Percentiles rank a stretch among this genome's conserved stretches.
Conservation (phyloP, 768 basidiomycete genomes). For the Aureoboletus auriporus region DNA sequence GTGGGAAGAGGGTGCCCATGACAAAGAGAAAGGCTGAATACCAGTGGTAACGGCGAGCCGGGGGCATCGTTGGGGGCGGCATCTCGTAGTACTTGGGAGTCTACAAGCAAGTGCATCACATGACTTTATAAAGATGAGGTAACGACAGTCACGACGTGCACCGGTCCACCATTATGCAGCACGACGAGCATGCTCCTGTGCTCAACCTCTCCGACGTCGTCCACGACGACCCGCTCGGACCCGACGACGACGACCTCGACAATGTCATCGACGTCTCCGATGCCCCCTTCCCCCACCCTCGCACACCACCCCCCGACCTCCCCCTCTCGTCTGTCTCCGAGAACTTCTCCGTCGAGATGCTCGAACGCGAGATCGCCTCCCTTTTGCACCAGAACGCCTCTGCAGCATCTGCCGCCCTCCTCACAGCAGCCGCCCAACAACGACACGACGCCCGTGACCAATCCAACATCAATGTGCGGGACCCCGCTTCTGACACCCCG, state of each 20-base stretch:
- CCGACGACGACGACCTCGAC: slow-evolving; percentile 41
- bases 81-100: no score
- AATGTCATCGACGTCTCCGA: slow-evolving; percentile 29
- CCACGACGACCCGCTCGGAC: slow-evolving; percentile 70
- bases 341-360: slow-evolving; percentile 63
- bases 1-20: slow-evolving; percentile 86
- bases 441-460: slow-evolving; percentile 40
- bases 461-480: slow-evolving; percentile 15
- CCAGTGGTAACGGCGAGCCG: slow-evolving; percentile 58
- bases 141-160: slow-evolving; percentile 20
- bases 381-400: slow-evolving; percentile 74
- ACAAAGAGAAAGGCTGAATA: slow-evolving; percentile 81
- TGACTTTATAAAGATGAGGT: slow-evolving; percentile 26
- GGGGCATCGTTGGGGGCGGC: neutral
- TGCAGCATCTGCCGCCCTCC: slow-evolving; percentile 59
- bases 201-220: slow-evolving; percentile 82
- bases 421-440: slow-evolving; percentile 67
- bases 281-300: slow-evolving; percentile 19
- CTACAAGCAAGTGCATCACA: slow-evolving; percentile 10
- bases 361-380: slow-evolving; percentile 74
- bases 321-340: slow-evolving; percentile 40
- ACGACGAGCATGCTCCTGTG: slow-evolving; percentile 58
- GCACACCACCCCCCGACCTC: slow-evolving; percentile 22
- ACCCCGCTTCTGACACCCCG: slow-evolving; percentile 12
- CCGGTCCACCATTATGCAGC: slow-evolving; percentile 31